Conservation (phyloP, 1,139 yeast species). For the Geotrichum candidum region DNA sequence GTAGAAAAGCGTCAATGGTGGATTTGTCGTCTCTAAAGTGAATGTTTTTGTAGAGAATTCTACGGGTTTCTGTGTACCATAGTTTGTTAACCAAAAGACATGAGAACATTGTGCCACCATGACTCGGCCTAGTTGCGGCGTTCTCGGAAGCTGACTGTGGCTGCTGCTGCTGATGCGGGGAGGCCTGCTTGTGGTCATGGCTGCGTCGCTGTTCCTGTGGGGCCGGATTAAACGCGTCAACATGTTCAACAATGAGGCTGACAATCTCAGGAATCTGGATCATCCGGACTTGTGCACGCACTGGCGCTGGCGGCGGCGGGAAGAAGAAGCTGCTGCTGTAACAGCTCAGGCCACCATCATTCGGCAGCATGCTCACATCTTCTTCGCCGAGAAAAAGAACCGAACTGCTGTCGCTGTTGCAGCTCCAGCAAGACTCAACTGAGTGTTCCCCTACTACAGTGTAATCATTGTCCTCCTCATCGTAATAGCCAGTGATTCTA, state of each 20-base stretch:
- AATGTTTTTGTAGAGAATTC: constrained; percentile 50
- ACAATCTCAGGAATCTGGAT: constrained; percentile 64
- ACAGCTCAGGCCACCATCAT: not conserved
- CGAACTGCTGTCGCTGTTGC: not conserved
- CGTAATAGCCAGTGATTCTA: not conserved
- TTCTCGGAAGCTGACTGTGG: not conserved
- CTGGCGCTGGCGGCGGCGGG: not conserved
- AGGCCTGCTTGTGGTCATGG: not conserved
- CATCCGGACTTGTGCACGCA: not conserved
- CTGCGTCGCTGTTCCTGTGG: constrained; percentile 45
- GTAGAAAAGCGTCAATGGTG: not conserved
- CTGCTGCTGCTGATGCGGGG: not conserved
- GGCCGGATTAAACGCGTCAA: constrained; percentile 45
- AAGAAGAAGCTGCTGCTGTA: not conserved
- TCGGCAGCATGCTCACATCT: not conserved
- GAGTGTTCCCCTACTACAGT: not conserved
- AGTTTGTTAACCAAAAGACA: constrained; percentile 64
- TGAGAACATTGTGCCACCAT: constrained; percentile 6
- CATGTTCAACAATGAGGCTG: constrained; percentile 50
- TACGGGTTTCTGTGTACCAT: constrained; percentile 55
- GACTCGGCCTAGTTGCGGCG: not conserved
- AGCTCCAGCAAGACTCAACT: not conserved
- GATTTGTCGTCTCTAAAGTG: constrained; percentile 47
- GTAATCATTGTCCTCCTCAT: not conserved
- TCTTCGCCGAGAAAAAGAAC: not conserved